phyloP scores from a whole-genome alignment of 495 filamentous ascomycete genomes.

The Evernia prunastri region DNA sequence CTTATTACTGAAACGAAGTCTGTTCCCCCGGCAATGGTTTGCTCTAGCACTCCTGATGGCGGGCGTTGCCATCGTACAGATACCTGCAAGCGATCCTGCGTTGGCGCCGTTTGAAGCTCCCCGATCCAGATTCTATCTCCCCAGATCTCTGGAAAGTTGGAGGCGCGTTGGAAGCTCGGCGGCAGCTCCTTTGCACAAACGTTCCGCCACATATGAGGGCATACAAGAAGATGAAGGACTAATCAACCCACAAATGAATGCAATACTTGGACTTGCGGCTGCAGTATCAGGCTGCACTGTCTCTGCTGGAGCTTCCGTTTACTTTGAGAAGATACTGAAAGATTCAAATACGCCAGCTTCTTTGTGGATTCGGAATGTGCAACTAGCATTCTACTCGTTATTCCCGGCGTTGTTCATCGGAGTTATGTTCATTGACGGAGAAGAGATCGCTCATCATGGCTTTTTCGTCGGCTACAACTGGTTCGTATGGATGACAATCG shows the following conservation, averaged over 20 bases:
- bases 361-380: conserved; percentile 89
- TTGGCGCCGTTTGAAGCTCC: conserved; percentile 34
- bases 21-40: conserved; percentile 69
- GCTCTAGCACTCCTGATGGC: conserved; percentile 71
- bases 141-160: conserved; percentile 59
- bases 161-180: conserved; percentile 38
- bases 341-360: conserved; percentile 63
- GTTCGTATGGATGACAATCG: conserved; percentile 80
- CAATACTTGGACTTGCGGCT: conserved; percentile 66
- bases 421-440: conserved; percentile 78
- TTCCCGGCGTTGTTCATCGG: conserved; percentile 82
- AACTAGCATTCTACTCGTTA: conserved; percentile 85
- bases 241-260: conserved; percentile 61
- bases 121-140: conserved; percentile 55
- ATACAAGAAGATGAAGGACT: conserved; percentile 73
- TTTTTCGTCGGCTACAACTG: conserved; percentile 92
- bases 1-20: conserved; percentile 59
- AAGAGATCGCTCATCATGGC: conserved; percentile 71
- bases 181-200: conserved; percentile 47
- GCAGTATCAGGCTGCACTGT: conserved; percentile 69
- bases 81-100: conserved; percentile 54
- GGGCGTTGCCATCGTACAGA: conserved; percentile 82
- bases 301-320: conserved; percentile 79
- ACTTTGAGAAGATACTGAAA: conserved; percentile 93
- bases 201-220: conserved; percentile 95